These are phyloP conservation scores for Talaromyces verruculosus DNA, from an alignment of 2,329 filamentous ascomycete genomes.

Conservation along the genomic window DNA sequence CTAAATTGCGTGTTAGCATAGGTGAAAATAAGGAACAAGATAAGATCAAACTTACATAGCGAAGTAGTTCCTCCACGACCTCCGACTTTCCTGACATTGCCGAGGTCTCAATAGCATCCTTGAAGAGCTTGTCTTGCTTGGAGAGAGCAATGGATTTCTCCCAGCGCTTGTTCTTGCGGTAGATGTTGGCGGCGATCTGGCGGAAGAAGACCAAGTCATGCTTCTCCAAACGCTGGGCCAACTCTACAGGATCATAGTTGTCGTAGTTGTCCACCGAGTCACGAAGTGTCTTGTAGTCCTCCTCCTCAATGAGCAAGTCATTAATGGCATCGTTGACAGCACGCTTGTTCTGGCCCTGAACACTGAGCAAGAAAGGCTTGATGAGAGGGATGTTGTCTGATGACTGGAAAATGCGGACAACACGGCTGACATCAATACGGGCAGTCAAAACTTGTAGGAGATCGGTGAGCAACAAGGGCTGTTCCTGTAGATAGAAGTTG, in stretches of 20 bases:
- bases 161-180: conserved; percentile 99
- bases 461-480: conserved; percentile 93
- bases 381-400: conserved; percentile 97
- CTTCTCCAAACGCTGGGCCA: conserved; percentile 90
- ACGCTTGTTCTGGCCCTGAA: conserved; percentile 96
- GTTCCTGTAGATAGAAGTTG: conserved; percentile 96
- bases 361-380: conserved; percentile 96
- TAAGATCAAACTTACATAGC: conserved; percentile 73
- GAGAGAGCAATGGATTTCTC: conserved; percentile 97
- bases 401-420: conserved; percentile 99
- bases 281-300: conserved; percentile 97
- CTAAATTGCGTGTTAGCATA: conserved; percentile 53
- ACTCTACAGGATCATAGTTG: conserved; percentile 94
- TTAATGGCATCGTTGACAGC: conserved; percentile 98
- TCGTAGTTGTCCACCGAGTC: conserved; percentile 99
- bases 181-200: conserved; percentile 96
- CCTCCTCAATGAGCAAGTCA: conserved; percentile 94
- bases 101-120: conserved; percentile 97
- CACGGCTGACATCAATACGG: conserved; percentile 94
- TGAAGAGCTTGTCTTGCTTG: conserved; percentile 99
- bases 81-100: conserved; percentile 88
- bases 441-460: conserved; percentile 87
- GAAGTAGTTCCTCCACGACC: conserved; percentile 90
- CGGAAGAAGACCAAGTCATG: conserved; percentile 99
- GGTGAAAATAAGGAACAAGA: not conserved